These are phyloP conservation scores for Termitomyces heimii DNA, from an alignment of 768 basidiomycete species.

Conservation along the genomic window DNA sequence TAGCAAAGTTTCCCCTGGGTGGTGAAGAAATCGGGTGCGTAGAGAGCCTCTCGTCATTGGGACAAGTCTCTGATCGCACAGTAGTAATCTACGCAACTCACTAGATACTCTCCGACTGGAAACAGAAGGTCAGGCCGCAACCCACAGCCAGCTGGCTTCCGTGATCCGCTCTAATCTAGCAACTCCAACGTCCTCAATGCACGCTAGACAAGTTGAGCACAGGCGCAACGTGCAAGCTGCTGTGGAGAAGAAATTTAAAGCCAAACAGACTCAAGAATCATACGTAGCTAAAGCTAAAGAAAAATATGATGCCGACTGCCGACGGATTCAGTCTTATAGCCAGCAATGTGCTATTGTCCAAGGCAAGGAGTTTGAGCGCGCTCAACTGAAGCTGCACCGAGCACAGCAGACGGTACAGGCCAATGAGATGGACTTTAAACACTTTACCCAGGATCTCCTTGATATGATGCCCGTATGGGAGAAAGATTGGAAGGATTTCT, in stretches of 20 bases:
- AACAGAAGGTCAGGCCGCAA: conserved; percentile 73
- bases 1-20: conserved; percentile 75
- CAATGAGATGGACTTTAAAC: conserved; percentile 87
- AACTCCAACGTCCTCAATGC: conserved; percentile 50
- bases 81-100: conserved; percentile 74
- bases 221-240: conserved; percentile 62
- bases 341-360: conserved; percentile 81
- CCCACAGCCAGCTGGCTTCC: conserved; percentile 66
- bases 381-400: conserved; percentile 76
- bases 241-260: conserved; percentile 86
- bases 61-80: conserved; percentile 8
- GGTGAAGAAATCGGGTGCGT: conserved; percentile 90
- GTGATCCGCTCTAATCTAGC: conserved; percentile 74
- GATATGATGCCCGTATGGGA: conserved; percentile 84
- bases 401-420: conserved; percentile 82
- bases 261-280: conserved; percentile 78
- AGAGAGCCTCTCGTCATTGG: neutral
- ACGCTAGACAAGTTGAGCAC: conserved; percentile 60
- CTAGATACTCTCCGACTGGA: conserved; percentile 77
- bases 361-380: conserved; percentile 84
- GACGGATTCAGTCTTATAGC: conserved; percentile 85
- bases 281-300: conserved; percentile 84
- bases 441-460: conserved; percentile 69
- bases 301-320: conserved; percentile 85
- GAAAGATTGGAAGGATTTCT: conserved; percentile 88